A percentile compares a stretch with the other conserved stretches of the same genome.
phyloP scores from a whole-genome alignment of 2,329 filamentous ascomycete genomes.

The Chaetomiaceae sp. region DNA sequence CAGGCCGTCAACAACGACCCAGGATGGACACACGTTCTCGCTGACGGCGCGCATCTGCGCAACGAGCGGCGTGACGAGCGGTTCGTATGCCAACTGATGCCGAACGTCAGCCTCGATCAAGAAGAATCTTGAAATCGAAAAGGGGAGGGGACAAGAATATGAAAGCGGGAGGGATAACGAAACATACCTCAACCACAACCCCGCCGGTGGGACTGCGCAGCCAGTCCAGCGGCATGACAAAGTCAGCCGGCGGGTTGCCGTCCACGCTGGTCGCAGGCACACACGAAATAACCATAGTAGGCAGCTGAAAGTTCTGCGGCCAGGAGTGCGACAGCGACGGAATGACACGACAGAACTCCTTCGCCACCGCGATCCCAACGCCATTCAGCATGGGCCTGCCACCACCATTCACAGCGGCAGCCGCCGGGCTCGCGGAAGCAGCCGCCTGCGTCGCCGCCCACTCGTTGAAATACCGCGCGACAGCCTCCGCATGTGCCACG shows the following conservation, averaged over 20 bases:
- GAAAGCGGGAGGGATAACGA: not conserved
- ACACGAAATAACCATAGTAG: slow-evolving; percentile 66
- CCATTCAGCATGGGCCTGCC: slow-evolving; percentile 17
- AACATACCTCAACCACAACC: slow-evolving; percentile 57
- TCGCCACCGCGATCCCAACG: not conserved
- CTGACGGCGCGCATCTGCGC: slow-evolving; percentile 52
- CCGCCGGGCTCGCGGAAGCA: slow-evolving; percentile 21
- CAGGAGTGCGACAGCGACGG: slow-evolving; percentile 53
- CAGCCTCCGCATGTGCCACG: slow-evolving; percentile 49
- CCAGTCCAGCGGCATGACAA: slow-evolving; percentile 64
- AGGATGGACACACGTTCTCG: slow-evolving; percentile 48
- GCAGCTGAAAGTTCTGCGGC: slow-evolving; percentile 55
- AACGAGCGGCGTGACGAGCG: slow-evolving; percentile 61
- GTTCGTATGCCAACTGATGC: slow-evolving; percentile 58
- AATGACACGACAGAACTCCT: slow-evolving; percentile 47
- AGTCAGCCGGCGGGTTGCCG: slow-evolving; percentile 57
- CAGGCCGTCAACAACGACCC: slow-evolving; percentile 66
- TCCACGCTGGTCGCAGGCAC: slow-evolving; percentile 60
- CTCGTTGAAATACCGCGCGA: slow-evolving; percentile 62
- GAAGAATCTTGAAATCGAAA: too few species aligned
- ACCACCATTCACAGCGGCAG: not conserved
- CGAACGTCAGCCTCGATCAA: slow-evolving; percentile 10
- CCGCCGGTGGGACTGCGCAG: slow-evolving; percentile 64
- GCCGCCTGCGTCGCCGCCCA: slow-evolving; percentile 35
- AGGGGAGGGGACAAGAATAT: not conserved